Conservation (phyloP, 2,329 filamentous ascomycete genomes). For the Penicillium frequentans region DNA sequence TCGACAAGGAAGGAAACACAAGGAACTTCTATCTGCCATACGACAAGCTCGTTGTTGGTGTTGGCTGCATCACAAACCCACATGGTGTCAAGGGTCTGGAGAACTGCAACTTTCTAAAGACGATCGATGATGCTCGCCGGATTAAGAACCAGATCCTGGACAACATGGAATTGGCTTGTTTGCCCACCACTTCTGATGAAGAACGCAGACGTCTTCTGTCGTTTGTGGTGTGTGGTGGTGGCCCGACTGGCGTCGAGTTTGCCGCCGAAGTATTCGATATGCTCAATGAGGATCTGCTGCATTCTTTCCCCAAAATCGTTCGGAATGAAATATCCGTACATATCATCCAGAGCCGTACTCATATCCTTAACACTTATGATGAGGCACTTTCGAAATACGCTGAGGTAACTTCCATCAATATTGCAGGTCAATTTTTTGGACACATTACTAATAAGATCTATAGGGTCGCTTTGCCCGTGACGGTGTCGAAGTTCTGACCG, state of each 20-base stretch:
- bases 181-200: slow-evolving; percentile 88
- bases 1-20: slow-evolving; percentile 69
- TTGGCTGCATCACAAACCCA: slow-evolving; percentile 89
- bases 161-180: slow-evolving; percentile 85
- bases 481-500: slow-evolving; percentile 86
- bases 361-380: slow-evolving; percentile 98
- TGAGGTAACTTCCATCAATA: slow-evolving; percentile 53
- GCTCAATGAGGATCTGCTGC: slow-evolving; percentile 87
- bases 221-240: slow-evolving; percentile 93
- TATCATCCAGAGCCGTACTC: slow-evolving; percentile 88
- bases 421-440: neutral
- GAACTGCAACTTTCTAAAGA: slow-evolving; percentile 91
- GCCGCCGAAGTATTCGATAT: slow-evolving; percentile 95
- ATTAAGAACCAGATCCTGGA: slow-evolving; percentile 87
- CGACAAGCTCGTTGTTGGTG: slow-evolving; percentile 90
- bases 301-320: slow-evolving; percentile 82
- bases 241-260: slow-evolving; percentile 95
- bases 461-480: slow-evolving; percentile 81
- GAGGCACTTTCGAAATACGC: slow-evolving; percentile 91
- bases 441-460: slow-evolving; percentile 19
- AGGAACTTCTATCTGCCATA: slow-evolving; percentile 91
- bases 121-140: slow-evolving; percentile 84
- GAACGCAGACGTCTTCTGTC: slow-evolving; percentile 86
- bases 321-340: slow-evolving; percentile 98
- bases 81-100: slow-evolving; percentile 95